A percentile compares a stretch with the other conserved stretches of the same genome.
phyloP scores from a whole-genome alignment of 495 filamentous ascomycete species.

The Immersiella caudata region DNA sequence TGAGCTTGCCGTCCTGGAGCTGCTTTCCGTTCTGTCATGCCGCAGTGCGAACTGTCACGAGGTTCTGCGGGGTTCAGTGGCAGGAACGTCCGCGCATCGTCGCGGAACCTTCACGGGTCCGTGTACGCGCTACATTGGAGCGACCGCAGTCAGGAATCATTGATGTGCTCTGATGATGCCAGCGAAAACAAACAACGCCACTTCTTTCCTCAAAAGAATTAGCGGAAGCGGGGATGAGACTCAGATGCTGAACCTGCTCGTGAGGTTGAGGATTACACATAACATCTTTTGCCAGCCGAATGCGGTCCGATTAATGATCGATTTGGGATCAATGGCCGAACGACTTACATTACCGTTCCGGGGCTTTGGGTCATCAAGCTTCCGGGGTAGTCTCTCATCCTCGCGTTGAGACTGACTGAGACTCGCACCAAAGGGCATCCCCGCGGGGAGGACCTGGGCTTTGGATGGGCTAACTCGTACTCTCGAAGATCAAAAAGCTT shows the following conservation, averaged over 20 bases:
- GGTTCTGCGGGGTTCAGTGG: neutral
- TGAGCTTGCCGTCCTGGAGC: slow-evolving; percentile 12
- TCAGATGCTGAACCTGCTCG: no score
- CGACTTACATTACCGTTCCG: neutral
- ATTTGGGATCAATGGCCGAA: neutral
- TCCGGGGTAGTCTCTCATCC: neutral
- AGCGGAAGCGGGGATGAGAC: no score
- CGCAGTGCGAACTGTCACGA: slow-evolving; percentile 11
- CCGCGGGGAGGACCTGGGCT: neutral
- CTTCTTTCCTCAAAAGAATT: neutral
- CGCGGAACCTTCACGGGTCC: neutral
- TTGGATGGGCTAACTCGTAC: neutral
- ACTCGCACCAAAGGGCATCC: neutral
- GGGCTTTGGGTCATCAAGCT: neutral
- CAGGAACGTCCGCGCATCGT: neutral
- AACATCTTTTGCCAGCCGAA: neutral
- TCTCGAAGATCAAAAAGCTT: neutral
- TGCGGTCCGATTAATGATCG: neutral
- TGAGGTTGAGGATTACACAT: neutral
- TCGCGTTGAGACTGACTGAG: neutral
- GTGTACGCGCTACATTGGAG: neutral
- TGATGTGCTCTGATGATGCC: neutral
- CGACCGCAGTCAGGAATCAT: neutral
- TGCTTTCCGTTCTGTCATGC: slow-evolving; percentile 15
- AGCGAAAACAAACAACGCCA: neutral